Evolutionary conservation across 495 filamentous ascomycete genomes (phyloP).

Genomic region (Xylaria grammica): DNA sequence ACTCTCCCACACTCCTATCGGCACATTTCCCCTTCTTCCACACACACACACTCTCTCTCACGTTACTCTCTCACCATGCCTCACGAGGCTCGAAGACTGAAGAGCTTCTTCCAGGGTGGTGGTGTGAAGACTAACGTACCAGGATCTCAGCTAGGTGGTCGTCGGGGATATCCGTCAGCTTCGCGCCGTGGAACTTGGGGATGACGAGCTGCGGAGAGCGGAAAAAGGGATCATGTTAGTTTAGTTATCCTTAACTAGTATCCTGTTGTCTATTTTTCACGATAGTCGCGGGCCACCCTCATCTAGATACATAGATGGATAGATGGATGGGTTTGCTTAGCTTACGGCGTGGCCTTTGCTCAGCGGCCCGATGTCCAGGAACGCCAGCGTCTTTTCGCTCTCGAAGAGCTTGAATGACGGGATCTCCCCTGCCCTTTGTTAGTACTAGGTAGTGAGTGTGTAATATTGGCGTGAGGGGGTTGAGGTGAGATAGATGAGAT

Average conservation of each 20-base stretch:
- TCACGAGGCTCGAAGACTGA: neutral
- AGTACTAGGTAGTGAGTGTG: neutral
- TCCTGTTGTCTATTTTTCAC: too few species aligned
- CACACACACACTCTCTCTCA: neutral
- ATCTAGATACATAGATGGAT: too few species aligned
- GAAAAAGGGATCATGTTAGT: neutral
- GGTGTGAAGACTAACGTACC: too few species aligned
- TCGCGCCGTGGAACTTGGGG: slow-evolving; percentile 92
- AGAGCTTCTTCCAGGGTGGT: neutral
- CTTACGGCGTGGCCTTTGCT: slow-evolving; percentile 81
- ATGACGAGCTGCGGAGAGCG: slow-evolving; percentile 77
- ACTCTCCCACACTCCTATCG: too few species aligned
- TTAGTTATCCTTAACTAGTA: neutral
- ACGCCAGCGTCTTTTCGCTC: slow-evolving; percentile 89
- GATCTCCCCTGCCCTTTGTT: slow-evolving; percentile 73
- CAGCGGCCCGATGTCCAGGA: slow-evolving; percentile 93
- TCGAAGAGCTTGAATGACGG: slow-evolving; percentile 95
- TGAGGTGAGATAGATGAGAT: neutral
- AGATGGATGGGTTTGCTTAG: neutral
- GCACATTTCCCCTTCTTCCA: neutral
- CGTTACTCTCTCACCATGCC: neutral
- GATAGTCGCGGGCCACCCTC: too few species aligned
- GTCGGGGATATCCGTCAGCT: slow-evolving; percentile 92
- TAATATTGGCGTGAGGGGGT: too few species aligned
- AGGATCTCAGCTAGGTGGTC: slow-evolving; percentile 83